These are phyloP conservation scores for Globisporangium spinosum DNA, from an alignment of 352 stramenopile genomes.

Conservation along the genomic window DNA sequence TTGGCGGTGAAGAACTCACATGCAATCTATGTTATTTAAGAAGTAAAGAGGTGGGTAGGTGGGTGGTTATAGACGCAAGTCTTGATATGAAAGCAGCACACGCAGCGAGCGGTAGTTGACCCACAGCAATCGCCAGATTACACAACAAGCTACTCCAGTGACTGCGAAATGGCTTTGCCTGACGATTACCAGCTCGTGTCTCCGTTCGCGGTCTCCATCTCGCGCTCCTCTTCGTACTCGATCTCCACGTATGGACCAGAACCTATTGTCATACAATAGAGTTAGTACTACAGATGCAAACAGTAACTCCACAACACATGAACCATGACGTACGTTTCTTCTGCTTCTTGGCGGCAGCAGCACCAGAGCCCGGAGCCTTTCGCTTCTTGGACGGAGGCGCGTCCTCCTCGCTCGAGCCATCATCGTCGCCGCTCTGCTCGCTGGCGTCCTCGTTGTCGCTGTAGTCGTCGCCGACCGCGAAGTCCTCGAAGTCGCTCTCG, in stretches of 20 bases:
- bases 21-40: constrained; percentile 3
- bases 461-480: constrained; percentile 65
- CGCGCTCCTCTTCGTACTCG: constrained; percentile 81
- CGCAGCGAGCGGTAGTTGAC: neutral
- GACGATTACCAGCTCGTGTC: constrained; percentile 47
- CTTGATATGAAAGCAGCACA: neutral
- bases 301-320: neutral
- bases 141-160: neutral
- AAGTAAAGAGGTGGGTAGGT: neutral
- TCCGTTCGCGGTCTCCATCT: constrained; percentile 42
- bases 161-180: neutral
- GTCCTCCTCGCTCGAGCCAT: constrained; percentile 51
- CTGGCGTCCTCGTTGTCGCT: constrained; percentile 28
- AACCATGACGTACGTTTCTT: constrained; percentile 46
- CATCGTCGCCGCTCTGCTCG: constrained; percentile 33
- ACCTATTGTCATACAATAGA: constrained; percentile 14
- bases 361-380: constrained; percentile 37
- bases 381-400: constrained; percentile 51
- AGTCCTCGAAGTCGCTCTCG: constrained; percentile 90
- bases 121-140: neutral
- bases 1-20: neutral
- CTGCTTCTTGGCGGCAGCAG: constrained; percentile 45
- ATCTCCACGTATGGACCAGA: constrained; percentile 81
- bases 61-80: neutral
- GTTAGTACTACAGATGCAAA: constrained; percentile 3